Percentiles rank a stretch among this genome's conserved stretches.
Evolutionary conservation across 1,139 yeast species (phyloP).

Genomic region (Taphrina betulina): DNA sequence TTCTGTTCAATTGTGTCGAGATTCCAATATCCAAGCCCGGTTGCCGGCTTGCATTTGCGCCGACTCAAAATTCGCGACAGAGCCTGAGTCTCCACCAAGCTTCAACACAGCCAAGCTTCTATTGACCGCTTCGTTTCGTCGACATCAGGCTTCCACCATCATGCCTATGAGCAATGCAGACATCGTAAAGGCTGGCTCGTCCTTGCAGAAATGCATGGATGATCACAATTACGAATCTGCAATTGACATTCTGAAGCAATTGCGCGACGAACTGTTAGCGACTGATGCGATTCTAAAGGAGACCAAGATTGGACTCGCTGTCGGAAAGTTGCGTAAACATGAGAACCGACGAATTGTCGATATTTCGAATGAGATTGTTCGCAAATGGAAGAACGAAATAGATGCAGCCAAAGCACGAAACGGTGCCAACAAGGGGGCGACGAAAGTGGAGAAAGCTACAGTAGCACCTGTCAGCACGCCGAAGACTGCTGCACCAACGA

Average conservation of each 20-base stretch:
- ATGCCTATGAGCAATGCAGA: slow-evolving; percentile 21
- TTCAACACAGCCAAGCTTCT: too few species aligned
- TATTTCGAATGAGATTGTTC: slow-evolving; percentile 77
- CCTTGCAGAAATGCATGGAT: slow-evolving; percentile 16
- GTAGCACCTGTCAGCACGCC: slow-evolving; percentile 27
- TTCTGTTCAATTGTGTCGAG: too few species aligned
- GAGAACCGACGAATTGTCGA: slow-evolving; percentile 62
- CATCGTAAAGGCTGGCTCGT: slow-evolving; percentile 7
- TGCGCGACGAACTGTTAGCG: slow-evolving; percentile 75
- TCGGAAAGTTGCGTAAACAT: slow-evolving; percentile 78
- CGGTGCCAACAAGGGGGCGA: not conserved
- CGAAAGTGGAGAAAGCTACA: slow-evolving; percentile 43
- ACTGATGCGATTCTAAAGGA: slow-evolving; percentile 75
- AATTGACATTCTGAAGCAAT: slow-evolving; percentile 61
- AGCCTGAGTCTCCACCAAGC: too few species aligned
- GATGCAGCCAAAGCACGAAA: slow-evolving; percentile 59
- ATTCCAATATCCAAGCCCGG: too few species aligned
- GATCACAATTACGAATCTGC: slow-evolving; percentile 49
- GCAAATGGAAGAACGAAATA: slow-evolving; percentile 87
- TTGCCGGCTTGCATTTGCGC: too few species aligned
- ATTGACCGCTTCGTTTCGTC: too few species aligned
- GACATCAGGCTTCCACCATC: too few species aligned
- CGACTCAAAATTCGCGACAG: too few species aligned
- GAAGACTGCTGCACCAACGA: slow-evolving; percentile 33
- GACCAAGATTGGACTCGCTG: slow-evolving; percentile 98